Evolutionary conservation across 345 rosid species (phyloP).

Genomic region (Abelmoschus esculentus): DNA sequence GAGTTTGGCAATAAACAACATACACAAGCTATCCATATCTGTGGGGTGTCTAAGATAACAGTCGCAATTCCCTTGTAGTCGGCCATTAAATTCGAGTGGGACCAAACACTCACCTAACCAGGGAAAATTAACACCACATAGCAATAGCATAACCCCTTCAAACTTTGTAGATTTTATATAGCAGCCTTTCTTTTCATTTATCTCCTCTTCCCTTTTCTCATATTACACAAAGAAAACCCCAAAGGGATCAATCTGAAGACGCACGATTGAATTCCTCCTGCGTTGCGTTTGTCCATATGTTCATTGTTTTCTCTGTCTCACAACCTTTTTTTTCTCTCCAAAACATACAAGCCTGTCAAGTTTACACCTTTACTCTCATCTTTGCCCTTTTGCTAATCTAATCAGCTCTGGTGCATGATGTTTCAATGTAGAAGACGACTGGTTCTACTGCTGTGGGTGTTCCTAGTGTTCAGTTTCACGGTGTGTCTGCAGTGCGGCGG

Average conservation of each 20-base stretch:
- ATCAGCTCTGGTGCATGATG: constrained; percentile 20
- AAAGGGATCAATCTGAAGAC: constrained; percentile 9
- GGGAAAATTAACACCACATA: constrained; percentile 10
- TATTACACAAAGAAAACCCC: constrained; percentile 1
- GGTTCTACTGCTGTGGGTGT: constrained; percentile 10
- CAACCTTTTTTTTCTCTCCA: constrained; percentile 14
- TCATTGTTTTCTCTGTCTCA: constrained; percentile 20
- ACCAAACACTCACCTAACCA: constrained; percentile 33
- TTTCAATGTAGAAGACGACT: constrained; percentile 29
- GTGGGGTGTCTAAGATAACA: constrained; percentile 16
- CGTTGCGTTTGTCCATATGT: constrained; percentile 11
- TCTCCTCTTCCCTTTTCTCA: neutral
- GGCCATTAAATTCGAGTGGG: constrained; percentile 29
- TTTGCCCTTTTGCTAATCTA: neutral
- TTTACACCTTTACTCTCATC: neutral
- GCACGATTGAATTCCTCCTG: constrained; percentile 2
- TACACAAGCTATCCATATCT: neutral
- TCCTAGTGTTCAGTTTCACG: constrained; percentile 20
- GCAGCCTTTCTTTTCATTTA: constrained; percentile 8
- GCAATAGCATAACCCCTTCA: neutral
- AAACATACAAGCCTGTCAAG: neutral
- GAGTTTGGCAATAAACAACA: constrained; percentile 1
- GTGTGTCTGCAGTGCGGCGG: constrained; percentile 29
- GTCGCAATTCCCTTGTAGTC: constrained; percentile 14
- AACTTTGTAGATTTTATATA: neutral